Evolutionary conservation across 257 asterid species (phyloP), one percentile per base, ranked within the genome.

Genomic region (Euphrasia confusa): DNA sequence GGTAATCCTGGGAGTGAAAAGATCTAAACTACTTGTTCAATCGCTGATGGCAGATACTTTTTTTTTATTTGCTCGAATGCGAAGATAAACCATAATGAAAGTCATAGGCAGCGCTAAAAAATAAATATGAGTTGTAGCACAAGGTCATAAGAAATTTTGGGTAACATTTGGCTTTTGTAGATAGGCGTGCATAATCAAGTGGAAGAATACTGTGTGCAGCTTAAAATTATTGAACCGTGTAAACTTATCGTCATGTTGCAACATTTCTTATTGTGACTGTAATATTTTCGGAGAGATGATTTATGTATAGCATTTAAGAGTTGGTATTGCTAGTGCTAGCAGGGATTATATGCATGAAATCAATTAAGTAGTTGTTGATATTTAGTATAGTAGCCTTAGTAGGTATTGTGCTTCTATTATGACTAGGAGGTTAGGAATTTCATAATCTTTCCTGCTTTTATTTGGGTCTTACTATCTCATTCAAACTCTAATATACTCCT

Each of bases 401-500:
- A 64, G 35, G 24, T 70, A 35, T 0, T 2, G 33, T 56, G 17
- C 24, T 69, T 45, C 35, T 27, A 32, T 32, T 33, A 33, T 7
- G 39, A 10, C 11, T 7, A 47, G 62, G 57, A 37, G 50, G 64
- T 62, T 0, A 9, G 49, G 15, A 24, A 44, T 18, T 24, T 24
- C 50, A 45, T 33, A 55, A n/a, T 53, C 61, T 59, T 42, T 63
- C 56, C 14, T 60, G 49, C 10, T 28, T 27, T 44, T 14, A 26
- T 44, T 63, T 6, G 42, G 0, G 7, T 37, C 60, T 60, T 18
- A 55, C 55, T 62, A 35, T 60, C 68, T 47, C 62, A 56, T 47
- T 54, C 37, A 53, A 42, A 64, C 47, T 59, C 13, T 10, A 61
- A 28, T 21, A 24, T 56, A 26, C 24, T 21, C 24, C 24, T 5